phyloP scores from a whole-genome alignment of 2,329 filamentous ascomycete species.

The Cordyceps fumosorosea region DNA sequence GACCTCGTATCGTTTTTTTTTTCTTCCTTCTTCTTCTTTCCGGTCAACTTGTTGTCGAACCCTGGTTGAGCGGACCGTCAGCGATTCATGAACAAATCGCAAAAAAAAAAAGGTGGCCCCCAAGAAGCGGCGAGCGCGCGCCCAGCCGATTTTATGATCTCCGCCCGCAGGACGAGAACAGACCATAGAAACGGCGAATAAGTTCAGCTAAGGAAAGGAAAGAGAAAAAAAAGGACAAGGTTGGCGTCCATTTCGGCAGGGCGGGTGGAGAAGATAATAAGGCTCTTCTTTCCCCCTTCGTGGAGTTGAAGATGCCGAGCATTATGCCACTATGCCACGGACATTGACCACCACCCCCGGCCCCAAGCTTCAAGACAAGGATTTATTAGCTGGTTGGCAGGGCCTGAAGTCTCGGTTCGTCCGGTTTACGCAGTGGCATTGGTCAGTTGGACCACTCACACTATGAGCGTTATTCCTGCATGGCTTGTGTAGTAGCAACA shows the following conservation, averaged over 20 bases:
- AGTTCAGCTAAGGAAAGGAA: background rate
- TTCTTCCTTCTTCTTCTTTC: background rate
- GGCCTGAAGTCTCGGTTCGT: background rate
- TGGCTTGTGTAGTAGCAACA: background rate
- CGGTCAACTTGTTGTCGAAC: background rate
- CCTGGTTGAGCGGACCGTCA: too few relatives aligned
- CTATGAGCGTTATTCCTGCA: background rate
- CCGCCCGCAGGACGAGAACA: background rate
- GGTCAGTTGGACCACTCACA: background rate
- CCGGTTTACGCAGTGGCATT: background rate
- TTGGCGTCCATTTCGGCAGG: background rate
- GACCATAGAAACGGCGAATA: background rate
- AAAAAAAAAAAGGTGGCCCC: background rate
- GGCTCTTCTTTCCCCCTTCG: background rate
- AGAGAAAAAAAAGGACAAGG: background rate
- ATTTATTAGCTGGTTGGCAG: background rate
- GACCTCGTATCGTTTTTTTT: background rate
- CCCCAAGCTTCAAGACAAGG: background rate
- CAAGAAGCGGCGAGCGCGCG: background rate
- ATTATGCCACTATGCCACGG: background rate
- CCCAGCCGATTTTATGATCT: background rate
- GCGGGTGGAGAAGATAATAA: background rate
- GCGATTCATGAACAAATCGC: background rate
- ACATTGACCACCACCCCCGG: background rate
- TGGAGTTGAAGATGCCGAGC: background rate